Evolutionary conservation across 1,284 basidiomycete genomes (phyloP).

Genomic region (Peniophora sp.): DNA sequence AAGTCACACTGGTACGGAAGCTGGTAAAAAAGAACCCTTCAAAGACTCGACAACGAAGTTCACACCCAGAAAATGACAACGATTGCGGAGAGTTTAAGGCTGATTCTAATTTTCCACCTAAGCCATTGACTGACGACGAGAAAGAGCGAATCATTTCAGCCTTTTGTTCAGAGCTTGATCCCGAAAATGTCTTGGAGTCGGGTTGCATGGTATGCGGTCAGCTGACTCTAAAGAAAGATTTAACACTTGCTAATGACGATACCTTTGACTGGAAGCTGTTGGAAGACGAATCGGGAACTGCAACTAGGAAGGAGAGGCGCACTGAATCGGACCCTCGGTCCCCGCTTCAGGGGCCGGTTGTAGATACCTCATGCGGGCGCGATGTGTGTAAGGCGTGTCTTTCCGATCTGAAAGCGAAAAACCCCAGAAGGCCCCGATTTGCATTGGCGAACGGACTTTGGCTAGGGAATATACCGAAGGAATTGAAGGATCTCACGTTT

Average conservation of each 20-base stretch:
- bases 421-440: not conserved
- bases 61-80: too few relatives aligned
- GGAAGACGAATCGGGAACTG: not conserved
- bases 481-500: not conserved
- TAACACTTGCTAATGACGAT: not conserved
- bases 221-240: not conserved
- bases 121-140: too few relatives aligned
- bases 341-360: not conserved
- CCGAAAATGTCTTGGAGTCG: not conserved
- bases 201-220: not conserved
- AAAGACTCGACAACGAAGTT: too few relatives aligned
- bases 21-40: too few relatives aligned
- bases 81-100: too few relatives aligned
- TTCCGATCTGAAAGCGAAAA: not conserved
- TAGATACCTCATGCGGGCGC: not conserved
- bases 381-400: not conserved
- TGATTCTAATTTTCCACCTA: too few relatives aligned
- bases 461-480: not conserved
- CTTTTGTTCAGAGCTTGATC: not conserved
- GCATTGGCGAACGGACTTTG: not conserved
- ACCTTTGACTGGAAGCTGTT: not conserved
- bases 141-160: not conserved
- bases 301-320: not conserved
- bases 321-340: too few relatives aligned
- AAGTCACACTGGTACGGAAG: too few relatives aligned